Evolutionary conservation across 2,329 filamentous ascomycete species (phyloP), one percentile per base, ranked within the genome.

Genomic region (Phaeosphaeriaceae sp.): DNA sequence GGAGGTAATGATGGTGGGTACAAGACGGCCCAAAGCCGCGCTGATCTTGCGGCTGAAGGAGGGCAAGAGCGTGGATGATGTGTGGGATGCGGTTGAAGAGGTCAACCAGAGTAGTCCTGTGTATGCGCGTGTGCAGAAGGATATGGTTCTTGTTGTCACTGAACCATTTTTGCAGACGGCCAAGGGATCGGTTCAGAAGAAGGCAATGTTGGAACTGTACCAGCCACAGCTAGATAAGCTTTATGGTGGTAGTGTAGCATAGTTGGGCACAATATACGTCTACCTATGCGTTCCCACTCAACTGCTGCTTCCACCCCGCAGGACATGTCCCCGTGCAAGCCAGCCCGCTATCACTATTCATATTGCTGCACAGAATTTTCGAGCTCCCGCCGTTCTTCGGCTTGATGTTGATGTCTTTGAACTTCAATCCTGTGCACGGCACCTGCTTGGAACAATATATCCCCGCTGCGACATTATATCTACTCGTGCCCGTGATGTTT

Each of bases 401-500:
- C 51, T 75, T 78, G 68, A 84, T 81, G 53, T 83, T 70, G 25
- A 84, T 77, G 54, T 79, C 72, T 55, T 80, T 76, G 63, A 84
- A 84, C 41, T 71, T 75, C 46, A 84, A 74, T 4, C 76, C 76
- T 19, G 77, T 78, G 62, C 82, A 84, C 17, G 82, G 82, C 36
- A 75, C 76, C 2, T 40, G 31, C 15, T 52, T 56, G 40, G 58
- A 63, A 52, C 69, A 72, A 67, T 83, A 80, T 46, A 84, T 81
- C 4, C 78, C 81, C 7, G 77, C 77, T 1, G 78, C 82, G 21
- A 84, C 77, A 63, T 84, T 83, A 61, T 83, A 84, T 31, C 79
- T 71, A 56, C 77, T 80, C 2, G 82, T 84, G 6, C 82, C 82
- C 1, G 79, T 81, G 51, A 84, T 78, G 62, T 84, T 85, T 56